Percentiles rank a stretch among this genome's conserved stretches.
These are phyloP conservation scores for Hibiscus mutabilis DNA, from an alignment of 345 rosid genomes.

Conservation along the genomic window DNA sequence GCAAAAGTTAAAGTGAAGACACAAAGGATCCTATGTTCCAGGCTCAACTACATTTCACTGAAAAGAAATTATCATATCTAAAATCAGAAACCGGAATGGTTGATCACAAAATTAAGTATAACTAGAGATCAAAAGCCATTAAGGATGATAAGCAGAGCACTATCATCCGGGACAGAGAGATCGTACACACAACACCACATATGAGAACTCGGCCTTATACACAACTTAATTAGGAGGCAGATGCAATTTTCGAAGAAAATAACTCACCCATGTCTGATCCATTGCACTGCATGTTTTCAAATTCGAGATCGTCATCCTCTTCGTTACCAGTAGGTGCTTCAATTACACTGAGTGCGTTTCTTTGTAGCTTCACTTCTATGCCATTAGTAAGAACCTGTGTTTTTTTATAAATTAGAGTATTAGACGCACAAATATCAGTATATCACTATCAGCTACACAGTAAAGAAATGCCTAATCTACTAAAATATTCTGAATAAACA, in stretches of 20 bases:
- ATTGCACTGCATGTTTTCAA: conserved; percentile 63
- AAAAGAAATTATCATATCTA: not conserved
- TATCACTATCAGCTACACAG: conserved; percentile 6
- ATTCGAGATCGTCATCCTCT: conserved; percentile 72
- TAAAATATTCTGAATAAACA: no score
- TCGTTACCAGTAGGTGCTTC: conserved; percentile 95
- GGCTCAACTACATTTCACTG: conserved; percentile 26
- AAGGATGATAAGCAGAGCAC: not conserved
- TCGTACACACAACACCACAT: not conserved
- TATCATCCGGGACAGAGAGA: not conserved
- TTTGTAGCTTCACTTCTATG: conserved; percentile 91
- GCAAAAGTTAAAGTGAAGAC: conserved; percentile 49
- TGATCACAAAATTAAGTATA: not conserved
- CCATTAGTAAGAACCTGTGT: conserved; percentile 95
- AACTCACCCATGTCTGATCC: conserved; percentile 72
- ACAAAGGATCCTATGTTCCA: conserved; percentile 66
- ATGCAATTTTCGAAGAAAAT: not conserved
- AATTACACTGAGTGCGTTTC: conserved; percentile 95
- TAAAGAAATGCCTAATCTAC: not conserved
- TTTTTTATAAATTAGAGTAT: not conserved
- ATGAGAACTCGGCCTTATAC: not conserved
- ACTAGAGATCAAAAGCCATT: not conserved
- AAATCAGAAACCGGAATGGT: conserved; percentile 6
- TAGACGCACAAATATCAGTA: not conserved
- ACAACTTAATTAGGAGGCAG: no score